phyloP scores from a whole-genome alignment of 2,329 filamentous ascomycete species.

The Penicillium corylophilum region DNA sequence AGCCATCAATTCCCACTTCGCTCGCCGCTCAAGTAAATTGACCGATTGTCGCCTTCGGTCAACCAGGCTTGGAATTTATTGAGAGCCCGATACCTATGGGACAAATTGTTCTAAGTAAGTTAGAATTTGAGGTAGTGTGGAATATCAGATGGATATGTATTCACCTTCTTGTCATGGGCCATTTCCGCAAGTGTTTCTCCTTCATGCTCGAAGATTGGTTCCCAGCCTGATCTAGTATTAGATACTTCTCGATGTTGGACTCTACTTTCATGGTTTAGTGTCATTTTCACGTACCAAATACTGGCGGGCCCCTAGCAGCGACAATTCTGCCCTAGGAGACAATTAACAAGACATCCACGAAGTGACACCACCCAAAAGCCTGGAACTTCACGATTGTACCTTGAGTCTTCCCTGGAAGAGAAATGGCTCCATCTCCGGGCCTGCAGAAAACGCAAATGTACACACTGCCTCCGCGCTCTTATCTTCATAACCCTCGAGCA shows the following conservation, averaged over 20 bases:
- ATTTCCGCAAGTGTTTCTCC: slow-evolving; percentile 87
- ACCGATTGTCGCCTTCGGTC: slow-evolving; percentile 1
- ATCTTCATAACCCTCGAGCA: slow-evolving; percentile 76
- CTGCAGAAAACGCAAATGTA: slow-evolving; percentile 81
- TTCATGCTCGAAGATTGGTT: slow-evolving; percentile 83
- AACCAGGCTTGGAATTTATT: slow-evolving; percentile 16
- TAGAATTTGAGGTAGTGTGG: not conserved
- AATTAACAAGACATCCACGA: not conserved
- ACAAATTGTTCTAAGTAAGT: slow-evolving; percentile 16
- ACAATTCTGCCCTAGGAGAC: slow-evolving; percentile 67
- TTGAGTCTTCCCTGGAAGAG: slow-evolving; percentile 69
- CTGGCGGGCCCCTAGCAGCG: slow-evolving; percentile 67
- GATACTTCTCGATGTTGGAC: not conserved
- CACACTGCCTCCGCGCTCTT: slow-evolving; percentile 86
- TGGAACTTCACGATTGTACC: slow-evolving; percentile 3
- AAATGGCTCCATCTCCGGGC: slow-evolving; percentile 72
- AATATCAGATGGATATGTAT: not conserved
- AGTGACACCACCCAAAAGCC: not conserved
- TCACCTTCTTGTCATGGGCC: slow-evolving; percentile 63
- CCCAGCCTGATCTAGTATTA: slow-evolving; percentile 66
- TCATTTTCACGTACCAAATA: slow-evolving; percentile 64
- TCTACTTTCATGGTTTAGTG: not conserved
- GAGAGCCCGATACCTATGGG: slow-evolving; percentile 16
- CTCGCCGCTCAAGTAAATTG: not conserved
- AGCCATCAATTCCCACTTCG: not conserved